These are phyloP conservation scores for Themeda triandra DNA, from an alignment of 176 grass and related monocot species.

Conservation along the genomic window DNA sequence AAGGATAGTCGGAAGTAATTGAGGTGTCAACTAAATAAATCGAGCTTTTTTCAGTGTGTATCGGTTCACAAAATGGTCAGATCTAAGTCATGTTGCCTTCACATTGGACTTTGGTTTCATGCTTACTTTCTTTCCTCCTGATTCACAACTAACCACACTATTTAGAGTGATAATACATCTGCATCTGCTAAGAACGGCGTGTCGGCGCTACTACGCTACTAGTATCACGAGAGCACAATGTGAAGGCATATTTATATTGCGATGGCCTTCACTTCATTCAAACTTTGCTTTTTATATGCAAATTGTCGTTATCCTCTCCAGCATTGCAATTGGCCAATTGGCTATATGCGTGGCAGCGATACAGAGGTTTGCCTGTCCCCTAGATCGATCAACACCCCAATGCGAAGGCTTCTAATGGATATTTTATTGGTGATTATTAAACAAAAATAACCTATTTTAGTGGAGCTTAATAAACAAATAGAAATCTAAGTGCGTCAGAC, in stretches of 20 bases:
- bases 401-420: background rate
- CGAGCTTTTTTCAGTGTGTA: too few species aligned
- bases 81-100: background rate
- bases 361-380: background rate
- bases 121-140: background rate
- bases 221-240: too few species aligned
- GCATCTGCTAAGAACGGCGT: background rate
- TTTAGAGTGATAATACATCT: background rate
- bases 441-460: background rate
- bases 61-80: background rate
- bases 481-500: background rate
- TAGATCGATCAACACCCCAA: background rate
- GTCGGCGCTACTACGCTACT: background rate
- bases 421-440: background rate
- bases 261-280: background rate
- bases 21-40: too few species aligned
- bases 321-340: background rate
- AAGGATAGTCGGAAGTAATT: too few species aligned
- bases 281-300: background rate
- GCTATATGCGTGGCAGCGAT: background rate
- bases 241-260: background rate
- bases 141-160: background rate
- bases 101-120: background rate
- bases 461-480: background rate
- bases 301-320: slow-evolving; percentile 8